These are phyloP conservation scores for Canna indica DNA, from an alignment of 176 grass and related monocot genomes.

Conservation along the genomic window DNA sequence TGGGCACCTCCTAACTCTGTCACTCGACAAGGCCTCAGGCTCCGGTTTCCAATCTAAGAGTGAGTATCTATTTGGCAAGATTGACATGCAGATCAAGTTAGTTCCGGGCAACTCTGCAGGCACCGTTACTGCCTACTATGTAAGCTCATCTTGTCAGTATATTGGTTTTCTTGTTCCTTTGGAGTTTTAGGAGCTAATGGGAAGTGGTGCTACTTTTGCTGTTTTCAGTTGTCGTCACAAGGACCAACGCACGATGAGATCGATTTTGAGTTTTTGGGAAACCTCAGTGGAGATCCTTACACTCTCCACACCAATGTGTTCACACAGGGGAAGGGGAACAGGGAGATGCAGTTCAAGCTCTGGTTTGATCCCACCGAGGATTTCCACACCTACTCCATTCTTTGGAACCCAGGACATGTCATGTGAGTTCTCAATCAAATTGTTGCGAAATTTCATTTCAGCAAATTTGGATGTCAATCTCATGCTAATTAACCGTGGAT, in stretches of 20 bases:
- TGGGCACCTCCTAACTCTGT: background rate
- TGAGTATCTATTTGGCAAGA: constrained; percentile 1
- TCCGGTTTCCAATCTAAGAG: constrained; percentile 1
- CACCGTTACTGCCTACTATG: constrained; percentile 3
- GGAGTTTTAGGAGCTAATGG: background rate
- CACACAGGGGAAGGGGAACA: constrained; percentile 1
- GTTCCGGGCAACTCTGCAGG: background rate
- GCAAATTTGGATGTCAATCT: background rate
- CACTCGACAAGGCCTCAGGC: background rate
- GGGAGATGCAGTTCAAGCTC: constrained; percentile 10
- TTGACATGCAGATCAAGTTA: constrained; percentile 6
- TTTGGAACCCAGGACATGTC: constrained; percentile 5
- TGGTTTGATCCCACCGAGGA: background rate
- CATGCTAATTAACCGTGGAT: background rate
- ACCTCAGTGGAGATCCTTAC: constrained; percentile 4
- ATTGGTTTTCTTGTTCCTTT: too few species aligned
- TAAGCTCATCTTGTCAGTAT: background rate
- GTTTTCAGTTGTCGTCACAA: background rate
- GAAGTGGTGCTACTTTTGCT: background rate
- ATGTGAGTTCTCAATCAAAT: background rate
- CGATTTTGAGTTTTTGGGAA: constrained; percentile 1
- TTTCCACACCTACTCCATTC: constrained; percentile 5
- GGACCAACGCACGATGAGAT: background rate
- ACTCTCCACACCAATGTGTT: constrained; percentile 3
- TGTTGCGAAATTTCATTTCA: background rate